Base-by-base conservation (phyloP, 768 basidiomycete species). In the Coprinellus micaceus region DNA sequence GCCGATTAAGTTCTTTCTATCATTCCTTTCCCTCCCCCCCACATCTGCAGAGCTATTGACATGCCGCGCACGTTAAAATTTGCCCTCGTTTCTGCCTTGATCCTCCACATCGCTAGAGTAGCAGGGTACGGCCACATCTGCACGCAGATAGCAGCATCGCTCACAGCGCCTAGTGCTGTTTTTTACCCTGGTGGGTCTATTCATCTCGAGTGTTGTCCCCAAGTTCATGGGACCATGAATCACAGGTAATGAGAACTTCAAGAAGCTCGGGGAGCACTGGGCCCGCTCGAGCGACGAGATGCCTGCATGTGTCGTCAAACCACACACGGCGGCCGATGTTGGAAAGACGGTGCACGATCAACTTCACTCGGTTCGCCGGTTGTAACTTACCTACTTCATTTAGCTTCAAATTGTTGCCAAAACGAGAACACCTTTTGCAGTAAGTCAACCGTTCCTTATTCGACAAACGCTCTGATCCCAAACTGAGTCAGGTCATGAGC, bases 401-500 rank as follows among this genome's bases (percentile, higher is more conserved):
- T 57, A 84, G 83, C 72, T 84, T 21, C 63, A 67, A 60, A 74
- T 82, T 19, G 56, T 84, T 4, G 75, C 69, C 1, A 64, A 61
- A 19, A 75, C 71, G 0, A 51, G 64, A 29, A 81, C 78, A 1
- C 74, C 80, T 1, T 84, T 85, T 57, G 82, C 82, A 4, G 83
- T 82, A 52, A 33, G 66, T 69, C 51, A 74, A 61, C 2, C 45
- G 72, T 12, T 69, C 69, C 60, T 67, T 67, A 37, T n/a, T 45
- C 45, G 15, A 48, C 3, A 45, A 37, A 37, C 36, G 36, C 10
- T 21, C 33, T 4, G 44, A 17, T 37, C 17, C 36, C 9, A 9
- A 37, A n/a, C n/a, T n/a, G n/a, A n/a, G 19, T 21, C 22, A 84
- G 84, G 77, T 86, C 53, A 85, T 84, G 65, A 78, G 83, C n/a